Percentiles rank a stretch among this genome's conserved stretches.
These are phyloP conservation scores for Austroboletus niveus DNA, from an alignment of 1,284 basidiomycete species.

Conservation along the genomic window DNA sequence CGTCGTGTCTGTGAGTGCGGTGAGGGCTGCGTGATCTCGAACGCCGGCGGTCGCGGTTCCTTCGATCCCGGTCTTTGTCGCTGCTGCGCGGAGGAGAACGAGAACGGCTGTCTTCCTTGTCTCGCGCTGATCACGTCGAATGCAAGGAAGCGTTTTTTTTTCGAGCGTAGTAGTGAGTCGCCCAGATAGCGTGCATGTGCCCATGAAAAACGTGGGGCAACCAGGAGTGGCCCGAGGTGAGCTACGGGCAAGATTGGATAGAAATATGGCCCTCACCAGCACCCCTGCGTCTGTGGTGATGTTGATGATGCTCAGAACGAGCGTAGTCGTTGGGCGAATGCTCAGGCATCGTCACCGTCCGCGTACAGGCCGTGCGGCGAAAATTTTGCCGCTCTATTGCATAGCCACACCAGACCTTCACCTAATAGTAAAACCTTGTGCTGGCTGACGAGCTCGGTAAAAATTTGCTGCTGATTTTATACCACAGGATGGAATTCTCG, in stretches of 20 bases:
- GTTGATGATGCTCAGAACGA: slow-evolving; percentile 3
- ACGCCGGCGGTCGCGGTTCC: slow-evolving; percentile 7
- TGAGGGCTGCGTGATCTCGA: slow-evolving; percentile 27
- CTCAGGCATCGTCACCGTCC: slow-evolving; percentile 8
- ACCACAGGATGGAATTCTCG: too few species aligned
- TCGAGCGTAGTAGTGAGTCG: slow-evolving; percentile 7
- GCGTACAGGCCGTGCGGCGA: too few species aligned
- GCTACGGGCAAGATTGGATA: slow-evolving; percentile 8
- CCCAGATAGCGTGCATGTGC: slow-evolving; percentile 16
- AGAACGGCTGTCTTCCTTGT: slow-evolving; percentile 22
- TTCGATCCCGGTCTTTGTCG: slow-evolving; percentile 9
- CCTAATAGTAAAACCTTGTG: too few species aligned
- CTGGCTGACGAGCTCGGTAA: too few species aligned
- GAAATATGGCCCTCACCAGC: slow-evolving; percentile 18
- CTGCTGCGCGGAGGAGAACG: slow-evolving; percentile 18
- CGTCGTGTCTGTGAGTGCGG: slow-evolving; percentile 5
- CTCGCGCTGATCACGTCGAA: slow-evolving; percentile 12
- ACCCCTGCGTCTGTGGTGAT: slow-evolving; percentile 18
- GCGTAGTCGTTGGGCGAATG: slow-evolving; percentile 5
- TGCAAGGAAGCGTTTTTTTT: not conserved
- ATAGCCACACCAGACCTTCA: too few species aligned
- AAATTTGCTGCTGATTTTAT: too few species aligned
- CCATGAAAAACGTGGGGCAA: slow-evolving; percentile 14
- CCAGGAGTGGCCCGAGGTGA: slow-evolving; percentile 26
- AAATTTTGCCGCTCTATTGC: too few species aligned